phyloP scores from a whole-genome alignment of 192 early-diverging fungal species.

The Coemansia reversa region DNA sequence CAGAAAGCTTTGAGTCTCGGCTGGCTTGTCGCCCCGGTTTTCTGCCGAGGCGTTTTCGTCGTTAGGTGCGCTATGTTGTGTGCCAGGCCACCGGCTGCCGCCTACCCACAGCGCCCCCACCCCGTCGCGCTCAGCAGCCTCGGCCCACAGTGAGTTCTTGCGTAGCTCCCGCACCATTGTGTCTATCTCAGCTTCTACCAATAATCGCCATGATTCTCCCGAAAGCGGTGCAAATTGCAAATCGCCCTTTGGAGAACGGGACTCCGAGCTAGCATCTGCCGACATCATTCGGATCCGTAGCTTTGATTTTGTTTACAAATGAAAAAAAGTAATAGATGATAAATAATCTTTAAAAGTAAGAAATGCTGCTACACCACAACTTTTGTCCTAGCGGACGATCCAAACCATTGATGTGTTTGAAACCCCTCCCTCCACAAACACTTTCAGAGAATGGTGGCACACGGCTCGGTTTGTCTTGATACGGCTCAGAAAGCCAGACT shows the following conservation, averaged over 20 bases:
- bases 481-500: neutral
- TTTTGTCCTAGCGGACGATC: too few species aligned
- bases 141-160: constrained; percentile 51
- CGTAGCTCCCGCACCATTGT: constrained; percentile 53
- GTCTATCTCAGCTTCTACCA: constrained; percentile 52
- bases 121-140: constrained; percentile 42
- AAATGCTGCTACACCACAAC: too few species aligned
- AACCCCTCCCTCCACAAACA: neutral
- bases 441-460: neutral
- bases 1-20: neutral
- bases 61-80: constrained; percentile 4
- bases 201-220: constrained; percentile 46
- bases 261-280: constrained; percentile 11
- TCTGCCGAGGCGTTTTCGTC: neutral
- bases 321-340: neutral
- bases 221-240: constrained; percentile 20
- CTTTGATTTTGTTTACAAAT: neutral
- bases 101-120: constrained; percentile 54
- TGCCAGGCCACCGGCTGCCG: constrained; percentile 43
- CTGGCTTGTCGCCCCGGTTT: neutral
- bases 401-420: too few species aligned
- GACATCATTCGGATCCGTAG: constrained; percentile 8
- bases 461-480: neutral
- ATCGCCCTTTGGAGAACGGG: neutral
- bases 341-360: neutral